Conservation (phyloP, 2,329 filamentous ascomycete species). For the Aureobasidium sp. region DNA sequence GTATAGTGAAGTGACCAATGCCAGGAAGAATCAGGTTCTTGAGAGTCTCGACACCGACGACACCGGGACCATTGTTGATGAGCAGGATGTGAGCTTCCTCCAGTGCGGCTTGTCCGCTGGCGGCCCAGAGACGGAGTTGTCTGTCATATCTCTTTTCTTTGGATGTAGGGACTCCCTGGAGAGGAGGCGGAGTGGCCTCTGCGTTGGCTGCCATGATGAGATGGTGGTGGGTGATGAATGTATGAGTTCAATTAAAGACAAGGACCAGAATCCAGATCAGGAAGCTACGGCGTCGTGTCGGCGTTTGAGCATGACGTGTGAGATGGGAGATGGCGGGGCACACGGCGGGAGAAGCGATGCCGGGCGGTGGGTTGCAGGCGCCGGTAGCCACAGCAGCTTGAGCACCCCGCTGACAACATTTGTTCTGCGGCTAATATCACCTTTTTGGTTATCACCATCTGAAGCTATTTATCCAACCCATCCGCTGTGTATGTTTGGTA, state of each 20-base stretch:
- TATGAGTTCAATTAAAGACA: neutral
- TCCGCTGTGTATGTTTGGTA: conserved; percentile 2
- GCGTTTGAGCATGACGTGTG: neutral
- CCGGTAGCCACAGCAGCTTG: too few relatives aligned
- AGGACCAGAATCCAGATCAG: neutral
- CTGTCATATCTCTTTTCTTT: conserved; percentile 79
- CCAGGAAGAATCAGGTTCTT: conserved; percentile 97
- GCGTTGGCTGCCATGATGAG: conserved; percentile 19
- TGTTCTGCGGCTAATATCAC: conserved; percentile 5
- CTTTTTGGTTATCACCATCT: neutral
- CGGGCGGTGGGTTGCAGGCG: neutral
- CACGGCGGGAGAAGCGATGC: neutral
- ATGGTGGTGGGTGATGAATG: neutral
- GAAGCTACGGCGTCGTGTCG: neutral
- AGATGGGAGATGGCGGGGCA: neutral
- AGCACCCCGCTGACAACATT: neutral
- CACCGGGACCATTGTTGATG: conserved; percentile 78
- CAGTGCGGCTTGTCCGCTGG: conserved; percentile 79
- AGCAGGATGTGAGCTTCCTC: conserved; percentile 89
- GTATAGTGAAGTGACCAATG: conserved; percentile 85
- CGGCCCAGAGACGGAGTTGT: conserved; percentile 91
- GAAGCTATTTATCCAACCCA: neutral
- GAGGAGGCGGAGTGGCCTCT: conserved; percentile 34
- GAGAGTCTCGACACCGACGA: conserved; percentile 80
- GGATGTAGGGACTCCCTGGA: conserved; percentile 47